phyloP scores from a whole-genome alignment of 2,329 filamentous ascomycete genomes.

The Microcyclosporella mali region DNA sequence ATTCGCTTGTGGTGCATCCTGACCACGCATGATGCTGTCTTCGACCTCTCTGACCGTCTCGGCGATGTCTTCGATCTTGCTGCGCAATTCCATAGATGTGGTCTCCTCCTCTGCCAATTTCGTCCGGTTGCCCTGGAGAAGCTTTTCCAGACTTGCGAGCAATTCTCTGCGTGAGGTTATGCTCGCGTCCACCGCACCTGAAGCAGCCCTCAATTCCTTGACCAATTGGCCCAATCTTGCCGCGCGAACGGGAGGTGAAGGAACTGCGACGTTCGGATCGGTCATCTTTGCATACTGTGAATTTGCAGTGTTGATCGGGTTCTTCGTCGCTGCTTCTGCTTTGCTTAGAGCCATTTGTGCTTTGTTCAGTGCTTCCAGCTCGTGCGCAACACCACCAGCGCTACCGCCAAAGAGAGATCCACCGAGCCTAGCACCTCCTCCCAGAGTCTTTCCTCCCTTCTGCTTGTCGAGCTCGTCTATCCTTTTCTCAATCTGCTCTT shows the following conservation, averaged over 20 bases:
- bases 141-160: conserved; percentile 72
- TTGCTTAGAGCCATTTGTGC: conserved; percentile 70
- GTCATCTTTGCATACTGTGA: conserved; percentile 79
- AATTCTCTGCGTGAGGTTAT: conserved; percentile 78
- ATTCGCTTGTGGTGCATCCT: conserved; percentile 51
- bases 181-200: conserved; percentile 80
- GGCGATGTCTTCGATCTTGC: conserved; percentile 68
- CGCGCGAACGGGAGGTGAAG: conserved; percentile 83
- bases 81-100: conserved; percentile 56
- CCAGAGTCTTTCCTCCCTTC: conserved; percentile 18
- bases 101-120: conserved; percentile 65
- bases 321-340: conserved; percentile 60
- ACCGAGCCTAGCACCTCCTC: conserved; percentile 41
- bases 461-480: conserved; percentile 60
- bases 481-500: conserved; percentile 71
- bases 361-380: conserved; percentile 69
- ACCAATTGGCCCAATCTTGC: conserved; percentile 84
- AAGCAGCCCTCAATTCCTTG: conserved; percentile 79
- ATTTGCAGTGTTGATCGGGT: conserved; percentile 63
- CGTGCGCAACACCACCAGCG: conserved; percentile 59
- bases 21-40: conserved; percentile 78
- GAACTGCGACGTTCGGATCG: conserved; percentile 60
- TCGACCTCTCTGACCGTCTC: conserved; percentile 83
- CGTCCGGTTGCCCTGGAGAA: conserved; percentile 66
- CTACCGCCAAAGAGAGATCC: conserved; percentile 65